Conservation (phyloP, 257 asterid species). For the Craterostigma plantagineum region DNA sequence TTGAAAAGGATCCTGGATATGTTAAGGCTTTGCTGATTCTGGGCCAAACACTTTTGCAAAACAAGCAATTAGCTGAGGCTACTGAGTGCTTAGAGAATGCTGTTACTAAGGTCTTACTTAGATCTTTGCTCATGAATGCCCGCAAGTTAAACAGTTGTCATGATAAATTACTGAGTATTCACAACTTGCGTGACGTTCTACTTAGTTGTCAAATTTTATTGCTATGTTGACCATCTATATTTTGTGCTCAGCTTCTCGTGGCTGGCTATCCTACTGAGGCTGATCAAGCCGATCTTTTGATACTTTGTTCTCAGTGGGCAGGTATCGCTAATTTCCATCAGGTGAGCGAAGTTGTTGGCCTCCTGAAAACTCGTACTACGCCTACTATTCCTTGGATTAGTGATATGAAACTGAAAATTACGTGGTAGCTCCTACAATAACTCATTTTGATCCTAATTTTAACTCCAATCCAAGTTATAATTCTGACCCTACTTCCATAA, state of each 20-base stretch:
- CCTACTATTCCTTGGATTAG: too few species aligned
- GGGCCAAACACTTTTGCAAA: conserved; percentile 59
- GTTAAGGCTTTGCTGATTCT: conserved; percentile 53
- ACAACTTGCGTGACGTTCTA: too few species aligned
- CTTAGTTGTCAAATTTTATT: not conserved
- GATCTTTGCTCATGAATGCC: not conserved
- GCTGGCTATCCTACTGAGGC: conserved; percentile 33
- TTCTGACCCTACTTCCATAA: too few species aligned
- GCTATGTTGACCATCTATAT: not conserved
- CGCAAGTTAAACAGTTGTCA: too few species aligned
- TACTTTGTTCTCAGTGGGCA: conserved; percentile 69
- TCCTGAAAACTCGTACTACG: too few species aligned
- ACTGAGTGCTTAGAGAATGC: conserved; percentile 46
- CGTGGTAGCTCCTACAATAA: too few species aligned
- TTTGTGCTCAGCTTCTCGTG: conserved; percentile 31
- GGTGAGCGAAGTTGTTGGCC: conserved; percentile 19
- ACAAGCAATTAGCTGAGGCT: conserved; percentile 37
- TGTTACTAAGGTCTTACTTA: conserved; percentile 48
- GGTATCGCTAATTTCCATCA: conserved; percentile 52
- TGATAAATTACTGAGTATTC: too few species aligned
- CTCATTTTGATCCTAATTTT: too few species aligned
- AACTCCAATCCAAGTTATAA: too few species aligned
- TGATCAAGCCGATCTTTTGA: conserved; percentile 62
- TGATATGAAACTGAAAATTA: too few species aligned
- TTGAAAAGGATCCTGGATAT: conserved; percentile 65